Base-by-base conservation (phyloP, 2,329 filamentous ascomycete species). In the Alternaria novae-zelandiae region DNA sequence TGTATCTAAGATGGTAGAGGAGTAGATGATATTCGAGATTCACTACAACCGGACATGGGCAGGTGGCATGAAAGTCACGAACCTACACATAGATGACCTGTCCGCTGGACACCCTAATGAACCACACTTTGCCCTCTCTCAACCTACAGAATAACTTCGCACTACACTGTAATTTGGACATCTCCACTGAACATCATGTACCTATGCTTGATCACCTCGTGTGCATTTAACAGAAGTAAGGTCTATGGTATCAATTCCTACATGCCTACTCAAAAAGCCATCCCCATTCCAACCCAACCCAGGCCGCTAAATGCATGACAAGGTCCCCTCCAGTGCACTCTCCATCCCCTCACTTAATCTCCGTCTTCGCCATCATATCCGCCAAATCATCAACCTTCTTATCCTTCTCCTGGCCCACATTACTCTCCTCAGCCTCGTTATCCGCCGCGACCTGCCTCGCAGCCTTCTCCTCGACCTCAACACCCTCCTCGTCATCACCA, bases 381-480 rank as follows among this genome's bases (percentile, higher is more conserved):
- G 93, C 91, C 74, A 98, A 83, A 49, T 89, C 89, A 73, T 97
- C 94, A 43, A 98, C 92, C 30, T 91, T 91, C 79, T 89, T 88
- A 77, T 94, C 89, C 80, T 92, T 87, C 69, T 87, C 81, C 79
- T 90, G 87, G 15, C 88, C 86, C n/a, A 90, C 88, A 44, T 91
- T 90, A 80, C 94, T 87, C 67, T 91, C 86, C 80, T 93, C 90
- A 1, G 90, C 90, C 74, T 89, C 86, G 71, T 93, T 87, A 5
- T 90, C 91, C 89, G 81, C 90, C 45, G 89, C 88, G 63, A 89
- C 84, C 76, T 90, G 88, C 57, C 80, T 70, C n/a, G 77, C 78
- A 12, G 78, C 77, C 63, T 76, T 76, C 70, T 79, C 78, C 62
- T 79, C 74, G 3, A 79, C 80, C 50, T 82, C 81, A 0, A 82